These are phyloP conservation scores for Fusarium chuoi DNA, from an alignment of 2,329 filamentous ascomycete species.

Conservation along the genomic window DNA sequence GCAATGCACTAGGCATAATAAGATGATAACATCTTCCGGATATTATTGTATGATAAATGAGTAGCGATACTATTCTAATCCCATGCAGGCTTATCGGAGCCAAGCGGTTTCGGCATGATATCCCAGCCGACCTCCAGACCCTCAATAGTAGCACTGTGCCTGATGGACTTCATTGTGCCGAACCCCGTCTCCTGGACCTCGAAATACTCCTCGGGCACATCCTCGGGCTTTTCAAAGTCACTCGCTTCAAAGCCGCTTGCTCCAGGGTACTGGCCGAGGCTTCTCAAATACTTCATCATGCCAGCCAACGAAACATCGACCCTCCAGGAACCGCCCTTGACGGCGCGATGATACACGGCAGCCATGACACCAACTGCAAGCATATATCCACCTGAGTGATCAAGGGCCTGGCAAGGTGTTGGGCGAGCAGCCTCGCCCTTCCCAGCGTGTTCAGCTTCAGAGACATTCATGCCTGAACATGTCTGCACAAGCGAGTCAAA, in stretches of 20 bases:
- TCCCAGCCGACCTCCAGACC: constrained; percentile 60
- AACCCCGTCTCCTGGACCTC: constrained; percentile 58
- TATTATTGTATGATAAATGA: not conserved
- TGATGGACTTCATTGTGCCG: constrained; percentile 59
- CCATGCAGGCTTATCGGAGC: constrained; percentile 58
- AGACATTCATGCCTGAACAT: constrained; percentile 64
- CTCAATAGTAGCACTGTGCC: constrained; percentile 59
- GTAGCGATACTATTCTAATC: not conserved
- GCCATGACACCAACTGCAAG: constrained; percentile 63
- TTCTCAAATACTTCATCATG: constrained; percentile 65
- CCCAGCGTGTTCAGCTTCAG: constrained; percentile 60
- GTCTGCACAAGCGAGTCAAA: constrained; percentile 65
- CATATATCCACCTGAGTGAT: constrained; percentile 66
- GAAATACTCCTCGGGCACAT: constrained; percentile 50
- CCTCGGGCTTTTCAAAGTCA: constrained; percentile 44
- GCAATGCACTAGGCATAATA: no score
- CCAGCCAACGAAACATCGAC: constrained; percentile 66
- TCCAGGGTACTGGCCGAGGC: constrained; percentile 61
- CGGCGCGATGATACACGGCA: constrained; percentile 59
- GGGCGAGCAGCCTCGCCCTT: constrained; percentile 52
- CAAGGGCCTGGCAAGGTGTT: constrained; percentile 65
- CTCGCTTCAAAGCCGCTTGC: constrained; percentile 54
- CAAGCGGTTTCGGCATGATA: constrained; percentile 60
- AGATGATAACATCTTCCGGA: not conserved
- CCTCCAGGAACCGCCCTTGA: constrained; percentile 58